phyloP scores from a whole-genome alignment of 2,329 filamentous ascomycete species.

The Botrytis medusae region DNA sequence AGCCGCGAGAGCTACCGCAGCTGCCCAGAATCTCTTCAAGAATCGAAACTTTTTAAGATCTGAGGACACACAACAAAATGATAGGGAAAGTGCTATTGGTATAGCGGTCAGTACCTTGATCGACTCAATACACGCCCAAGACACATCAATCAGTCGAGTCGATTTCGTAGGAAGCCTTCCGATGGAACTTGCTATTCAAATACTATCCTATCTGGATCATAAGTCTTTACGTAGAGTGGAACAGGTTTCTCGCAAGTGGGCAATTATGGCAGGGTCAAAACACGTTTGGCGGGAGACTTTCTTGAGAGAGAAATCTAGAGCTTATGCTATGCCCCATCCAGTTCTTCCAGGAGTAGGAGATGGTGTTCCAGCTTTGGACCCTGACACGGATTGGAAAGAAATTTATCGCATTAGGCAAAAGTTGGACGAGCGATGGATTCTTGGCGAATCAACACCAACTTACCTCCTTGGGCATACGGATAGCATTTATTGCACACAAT shows the following conservation, averaged over 20 bases:
- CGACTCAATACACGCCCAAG: conserved; percentile 38
- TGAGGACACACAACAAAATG: conserved; percentile 43
- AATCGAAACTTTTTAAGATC: conserved; percentile 45
- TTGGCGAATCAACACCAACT: conserved; percentile 74
- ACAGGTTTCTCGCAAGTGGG: conserved; percentile 54
- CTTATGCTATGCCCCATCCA: conserved; percentile 57
- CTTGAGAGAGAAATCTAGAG: conserved; percentile 58
- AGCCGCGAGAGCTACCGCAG: conserved; percentile 59
- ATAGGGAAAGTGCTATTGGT: conserved; percentile 64
- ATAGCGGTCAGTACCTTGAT: conserved; percentile 48
- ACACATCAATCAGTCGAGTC: conserved; percentile 51
- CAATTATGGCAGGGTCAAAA: conserved; percentile 49
- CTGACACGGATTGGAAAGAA: conserved; percentile 77
- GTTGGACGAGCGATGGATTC: conserved; percentile 76
- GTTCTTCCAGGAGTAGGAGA: conserved; percentile 55
- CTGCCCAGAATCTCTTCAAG: conserved; percentile 52
- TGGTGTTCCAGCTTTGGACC: conserved; percentile 55
- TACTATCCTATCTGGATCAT: conserved; percentile 58
- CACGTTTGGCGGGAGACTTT: conserved; percentile 66
- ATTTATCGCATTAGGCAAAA: conserved; percentile 77
- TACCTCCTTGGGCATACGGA: conserved; percentile 93
- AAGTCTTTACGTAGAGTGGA: conserved; percentile 50
- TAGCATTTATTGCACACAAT: conserved; percentile 97
- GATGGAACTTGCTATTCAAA: conserved; percentile 57
- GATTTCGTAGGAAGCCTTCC: conserved; percentile 60